A percentile compares a stretch with the other conserved stretches of the same genome.
These are phyloP conservation scores for Penicillium manginii DNA, from an alignment of 495 filamentous ascomycete genomes.

Conservation along the genomic window DNA sequence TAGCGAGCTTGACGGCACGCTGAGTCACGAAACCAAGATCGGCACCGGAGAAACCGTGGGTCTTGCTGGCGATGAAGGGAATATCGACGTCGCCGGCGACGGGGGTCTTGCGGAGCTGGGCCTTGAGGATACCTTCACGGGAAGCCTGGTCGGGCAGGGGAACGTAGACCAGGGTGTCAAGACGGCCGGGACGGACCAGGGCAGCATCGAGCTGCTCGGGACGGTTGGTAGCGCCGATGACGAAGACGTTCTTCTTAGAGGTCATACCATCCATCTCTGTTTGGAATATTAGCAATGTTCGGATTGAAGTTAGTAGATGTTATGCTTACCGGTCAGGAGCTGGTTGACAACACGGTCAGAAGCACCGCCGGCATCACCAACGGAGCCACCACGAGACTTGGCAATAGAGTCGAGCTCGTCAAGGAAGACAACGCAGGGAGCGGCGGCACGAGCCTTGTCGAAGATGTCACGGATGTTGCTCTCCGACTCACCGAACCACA, in stretches of 20 bases:
- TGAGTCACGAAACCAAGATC: constrained; percentile 99
- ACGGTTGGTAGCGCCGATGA: constrained; percentile 98
- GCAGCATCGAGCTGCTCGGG: constrained; percentile 98
- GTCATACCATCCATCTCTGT: constrained; percentile 99
- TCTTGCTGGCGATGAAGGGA: constrained; percentile 91
- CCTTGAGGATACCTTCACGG: constrained; percentile 86
- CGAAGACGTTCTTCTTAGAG: constrained; percentile 99
- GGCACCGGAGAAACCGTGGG: constrained; percentile 98
- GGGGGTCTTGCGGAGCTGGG: constrained; percentile 97
- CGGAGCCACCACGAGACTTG: constrained; percentile 97
- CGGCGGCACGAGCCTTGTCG: constrained; percentile 98
- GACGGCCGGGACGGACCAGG: constrained; percentile 96
- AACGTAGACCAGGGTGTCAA: constrained; percentile 97
- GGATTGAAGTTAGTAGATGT: constrained; percentile 1
- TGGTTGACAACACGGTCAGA: constrained; percentile 99
- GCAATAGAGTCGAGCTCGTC: constrained; percentile 99
- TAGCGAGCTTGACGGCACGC: constrained; percentile 97
- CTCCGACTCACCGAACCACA: constrained; percentile 99
- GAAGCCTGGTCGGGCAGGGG: constrained; percentile 90
- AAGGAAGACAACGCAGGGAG: constrained; percentile 98
- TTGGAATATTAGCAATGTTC: constrained; percentile 46
- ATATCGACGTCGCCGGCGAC: constrained; percentile 87
- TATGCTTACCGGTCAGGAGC: constrained; percentile 85
- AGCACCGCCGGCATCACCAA: constrained; percentile 95
- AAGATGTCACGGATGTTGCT: constrained; percentile 99